Base-by-base conservation (phyloP, 306 rosid species). In the Mimosa bimucronata region DNA sequence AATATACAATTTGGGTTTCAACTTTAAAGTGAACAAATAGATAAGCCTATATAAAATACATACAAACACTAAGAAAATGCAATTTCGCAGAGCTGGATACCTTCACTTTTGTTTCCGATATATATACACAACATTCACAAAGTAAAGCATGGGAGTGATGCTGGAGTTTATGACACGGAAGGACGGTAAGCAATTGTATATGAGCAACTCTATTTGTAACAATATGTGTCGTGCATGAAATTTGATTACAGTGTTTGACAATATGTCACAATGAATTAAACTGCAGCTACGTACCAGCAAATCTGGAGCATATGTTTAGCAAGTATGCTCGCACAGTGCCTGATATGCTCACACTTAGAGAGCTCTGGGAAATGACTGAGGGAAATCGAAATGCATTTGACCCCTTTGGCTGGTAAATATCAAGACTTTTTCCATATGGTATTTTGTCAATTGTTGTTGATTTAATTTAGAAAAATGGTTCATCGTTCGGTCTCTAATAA, bases 141-240 rank as follows among this genome's bases (percentile, higher is more conserved):
- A 78, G 9, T 73, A 48, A 92, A 95, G 86, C 97, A 95, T 48
- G 98, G 98, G 19, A 95, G 98, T 75, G 98, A 95, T 81, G 75
- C 92, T 2, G 94, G 90, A 76, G 79, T 83, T 6, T 95, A 92
- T 71, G 98, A 95, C 89, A 90, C 96, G 1, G 97, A 92, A 85
- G 97, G 98, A 87, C 87, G 97, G 98, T 91, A 52, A 60, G 81
- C 30, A 61, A 31, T 19, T 10, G 5, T 34, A 34, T 34, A 4
- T 38, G 23, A 41, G 29, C 16, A 55, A 28, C 5, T 8, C 5
- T 8, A 1, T 5, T 41, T n/a, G 45, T 29, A 15, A 52, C 12
- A 61, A 50, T 25, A 44, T 18, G 7, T 18, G 3, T 38, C 48
- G 34, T 58, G 40, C n/a, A 66, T 21, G 38, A 25, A 30, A 37